Base-by-base conservation (phyloP, 2,329 filamentous ascomycete species). In the Scleromitrula shiraiana region DNA sequence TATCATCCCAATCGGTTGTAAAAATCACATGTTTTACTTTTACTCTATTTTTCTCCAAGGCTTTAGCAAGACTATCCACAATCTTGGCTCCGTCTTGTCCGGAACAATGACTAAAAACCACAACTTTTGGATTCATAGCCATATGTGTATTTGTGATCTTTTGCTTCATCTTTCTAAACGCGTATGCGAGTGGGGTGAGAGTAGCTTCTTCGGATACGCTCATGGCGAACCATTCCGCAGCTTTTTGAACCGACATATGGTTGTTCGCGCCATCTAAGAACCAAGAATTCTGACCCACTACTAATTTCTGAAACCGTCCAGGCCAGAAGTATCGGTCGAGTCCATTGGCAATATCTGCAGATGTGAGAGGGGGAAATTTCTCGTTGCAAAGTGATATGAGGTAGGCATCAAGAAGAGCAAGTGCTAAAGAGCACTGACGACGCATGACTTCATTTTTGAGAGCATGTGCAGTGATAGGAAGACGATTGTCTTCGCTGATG, bases 211-310 rank as follows among this genome's bases (percentile, higher is more conserved):
- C 64, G 19, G 24, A 39, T 2, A 39, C 43, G 15, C 35, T 40
- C 19, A 32, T 8, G 61, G 4, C 79, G 77, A 95, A 96, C 89
- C 89, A 96, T 53, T 77, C 75, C 1, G 82, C 83, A 4, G 88
- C 87, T 56, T 85, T 76, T 56, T 83, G 79, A 45, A 97, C 81
- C 61, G 88, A 95, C 62, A 96, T 88, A 2, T 85, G 73, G 0
- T 58, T 59, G 45, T 60, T 56, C 0, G 56, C 58, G 22, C 49
- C 46, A 52, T 61, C 58, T 17, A 60, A 37, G 41, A 51, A 59
- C 56, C 59, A 61, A 12, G 53, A 45, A n/a, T 51, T 54, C 12
- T 56, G 51, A 3, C 70, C 70, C 49, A 78, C 74, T 4, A 65
- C 56, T 56, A 76, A 75, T 42, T 75, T 66, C 53, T 82, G 77